phyloP scores from a whole-genome alignment of 495 filamentous ascomycete species.

The Penicillium longicatenatum region DNA sequence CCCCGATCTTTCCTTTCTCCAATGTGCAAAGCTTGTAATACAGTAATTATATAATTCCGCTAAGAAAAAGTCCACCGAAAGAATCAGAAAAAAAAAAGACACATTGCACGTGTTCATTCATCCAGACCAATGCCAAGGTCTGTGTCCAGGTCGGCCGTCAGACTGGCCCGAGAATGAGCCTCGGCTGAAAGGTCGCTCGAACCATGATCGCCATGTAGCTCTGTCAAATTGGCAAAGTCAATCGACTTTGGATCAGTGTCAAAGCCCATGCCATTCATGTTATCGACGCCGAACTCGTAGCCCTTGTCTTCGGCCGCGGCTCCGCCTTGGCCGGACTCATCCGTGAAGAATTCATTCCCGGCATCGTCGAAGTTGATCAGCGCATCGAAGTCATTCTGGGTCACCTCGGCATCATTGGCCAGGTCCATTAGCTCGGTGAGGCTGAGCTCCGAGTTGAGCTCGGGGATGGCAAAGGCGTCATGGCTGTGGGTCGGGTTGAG shows the following conservation, averaged over 20 bases:
- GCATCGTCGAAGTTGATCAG: conserved; percentile 52
- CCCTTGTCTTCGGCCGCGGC: conserved; percentile 21
- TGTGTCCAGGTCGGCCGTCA: conserved; percentile 31
- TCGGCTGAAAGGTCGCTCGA: conserved; percentile 16
- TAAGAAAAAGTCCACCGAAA: conserved; percentile 7
- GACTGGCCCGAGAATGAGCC: conserved; percentile 19
- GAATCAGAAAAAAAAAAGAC: not conserved
- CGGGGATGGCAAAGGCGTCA: conserved; percentile 39
- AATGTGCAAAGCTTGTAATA: conserved; percentile 13
- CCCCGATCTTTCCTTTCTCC: conserved; percentile 4
- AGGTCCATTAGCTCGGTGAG: conserved; percentile 49
- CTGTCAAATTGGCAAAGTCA: conserved; percentile 21
- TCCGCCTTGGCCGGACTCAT: conserved; percentile 23
- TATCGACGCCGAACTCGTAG: conserved; percentile 30
- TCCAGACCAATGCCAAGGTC: conserved; percentile 35
- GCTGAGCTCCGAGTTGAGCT: conserved; percentile 40
- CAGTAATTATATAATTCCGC: conserved; percentile 16
- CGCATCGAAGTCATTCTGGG: conserved; percentile 52
- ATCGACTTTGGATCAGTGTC: conserved; percentile 33
- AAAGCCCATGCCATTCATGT: conserved; percentile 33
- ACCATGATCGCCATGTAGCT: not conserved
- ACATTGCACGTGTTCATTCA: conserved; percentile 15
- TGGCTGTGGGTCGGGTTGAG: conserved; percentile 37
- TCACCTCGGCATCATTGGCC: conserved; percentile 52
- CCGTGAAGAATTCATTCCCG: conserved; percentile 41